phyloP scores from a whole-genome alignment of 2,329 filamentous ascomycete genomes.

The Epicoccum sorghinum region DNA sequence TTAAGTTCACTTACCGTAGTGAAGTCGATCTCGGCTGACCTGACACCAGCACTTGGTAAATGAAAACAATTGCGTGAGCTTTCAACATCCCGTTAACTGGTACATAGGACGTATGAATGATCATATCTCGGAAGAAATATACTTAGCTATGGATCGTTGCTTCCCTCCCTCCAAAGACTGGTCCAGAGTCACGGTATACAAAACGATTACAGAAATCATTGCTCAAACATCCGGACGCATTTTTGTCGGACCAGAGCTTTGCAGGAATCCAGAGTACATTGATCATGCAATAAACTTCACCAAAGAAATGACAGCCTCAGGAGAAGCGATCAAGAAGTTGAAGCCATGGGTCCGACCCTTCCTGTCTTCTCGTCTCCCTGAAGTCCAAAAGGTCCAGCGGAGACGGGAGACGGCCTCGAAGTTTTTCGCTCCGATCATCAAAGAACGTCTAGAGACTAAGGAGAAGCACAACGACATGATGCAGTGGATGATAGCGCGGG shows the following conservation, averaged over 20 bases:
- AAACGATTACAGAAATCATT: slow-evolving; percentile 37
- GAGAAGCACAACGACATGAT: slow-evolving; percentile 46
- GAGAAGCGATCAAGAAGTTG: slow-evolving; percentile 34
- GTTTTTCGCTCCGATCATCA: slow-evolving; percentile 34
- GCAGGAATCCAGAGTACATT: slow-evolving; percentile 37
- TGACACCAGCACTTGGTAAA: slow-evolving; percentile 45
- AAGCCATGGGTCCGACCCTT: slow-evolving; percentile 34
- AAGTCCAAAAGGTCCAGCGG: slow-evolving; percentile 28
- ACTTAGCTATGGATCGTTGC: slow-evolving; percentile 32
- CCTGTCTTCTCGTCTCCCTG: slow-evolving; percentile 30
- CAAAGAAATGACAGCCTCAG: slow-evolving; percentile 36
- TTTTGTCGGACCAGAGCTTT: slow-evolving; percentile 43
- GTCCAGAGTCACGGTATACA: slow-evolving; percentile 39
- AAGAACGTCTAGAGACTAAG: slow-evolving; percentile 27
- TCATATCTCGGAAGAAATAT: slow-evolving; percentile 37
- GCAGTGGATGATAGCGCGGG: slow-evolving; percentile 36
- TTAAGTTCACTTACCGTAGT: slow-evolving; percentile 24
- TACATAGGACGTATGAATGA: slow-evolving; percentile 38
- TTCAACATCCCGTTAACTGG: slow-evolving; percentile 1
- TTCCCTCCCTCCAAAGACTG: slow-evolving; percentile 40
- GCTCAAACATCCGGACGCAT: slow-evolving; percentile 42
- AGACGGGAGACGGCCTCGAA: slow-evolving; percentile 20
- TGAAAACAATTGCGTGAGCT: neutral
- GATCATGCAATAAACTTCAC: slow-evolving; percentile 40
- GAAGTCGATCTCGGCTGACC: slow-evolving; percentile 30